These are phyloP conservation scores for Neurospora sp. DNA, from an alignment of 2,329 filamentous ascomycete species.

Conservation along the genomic window DNA sequence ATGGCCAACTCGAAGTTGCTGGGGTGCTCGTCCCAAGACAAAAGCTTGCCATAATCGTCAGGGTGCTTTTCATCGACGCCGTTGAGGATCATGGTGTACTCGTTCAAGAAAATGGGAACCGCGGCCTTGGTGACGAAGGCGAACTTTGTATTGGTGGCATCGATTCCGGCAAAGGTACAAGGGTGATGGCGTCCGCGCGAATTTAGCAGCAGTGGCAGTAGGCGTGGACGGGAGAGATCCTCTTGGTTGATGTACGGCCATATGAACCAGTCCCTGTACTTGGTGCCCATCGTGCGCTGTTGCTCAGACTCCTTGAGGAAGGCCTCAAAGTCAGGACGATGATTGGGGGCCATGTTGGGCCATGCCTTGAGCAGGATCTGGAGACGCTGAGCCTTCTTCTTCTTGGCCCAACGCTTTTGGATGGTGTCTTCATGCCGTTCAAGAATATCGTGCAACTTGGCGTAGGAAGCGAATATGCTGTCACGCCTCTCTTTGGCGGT, in stretches of 20 bases:
- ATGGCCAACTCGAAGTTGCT: conserved; percentile 19
- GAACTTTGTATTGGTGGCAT: conserved; percentile 26
- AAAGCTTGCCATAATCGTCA: conserved; percentile 27
- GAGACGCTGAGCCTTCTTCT: conserved; percentile 33
- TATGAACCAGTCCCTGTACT: conserved; percentile 28
- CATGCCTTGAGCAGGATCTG: conserved; percentile 36
- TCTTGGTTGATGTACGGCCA: conserved; percentile 50
- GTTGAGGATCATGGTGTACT: conserved; percentile 26
- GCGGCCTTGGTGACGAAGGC: conserved; percentile 19
- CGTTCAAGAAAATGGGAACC: conserved; percentile 20
- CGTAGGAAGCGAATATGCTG: conserved; percentile 26
- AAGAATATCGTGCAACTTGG: conserved; percentile 30
- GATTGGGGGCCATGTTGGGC: conserved; percentile 37
- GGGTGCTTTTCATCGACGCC: conserved; percentile 12
- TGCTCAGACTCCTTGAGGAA: conserved; percentile 18
- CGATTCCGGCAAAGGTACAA: conserved; percentile 34
- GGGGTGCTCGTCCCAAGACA: conserved; percentile 23
- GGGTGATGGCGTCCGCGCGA: conserved; percentile 38
- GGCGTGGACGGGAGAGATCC: conserved; percentile 35
- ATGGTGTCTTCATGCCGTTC: conserved; percentile 40
- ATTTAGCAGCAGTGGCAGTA: conserved; percentile 41
- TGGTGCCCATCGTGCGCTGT: conserved; percentile 10
- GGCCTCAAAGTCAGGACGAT: conserved; percentile 41
- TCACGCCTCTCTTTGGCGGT: conserved; percentile 7
- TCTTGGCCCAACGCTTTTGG: conserved; percentile 45